Percentiles rank a stretch among this genome's conserved stretches.
Evolutionary conservation across 164 flowering plant species (phyloP).

Genomic region (Litsea cubeba): DNA sequence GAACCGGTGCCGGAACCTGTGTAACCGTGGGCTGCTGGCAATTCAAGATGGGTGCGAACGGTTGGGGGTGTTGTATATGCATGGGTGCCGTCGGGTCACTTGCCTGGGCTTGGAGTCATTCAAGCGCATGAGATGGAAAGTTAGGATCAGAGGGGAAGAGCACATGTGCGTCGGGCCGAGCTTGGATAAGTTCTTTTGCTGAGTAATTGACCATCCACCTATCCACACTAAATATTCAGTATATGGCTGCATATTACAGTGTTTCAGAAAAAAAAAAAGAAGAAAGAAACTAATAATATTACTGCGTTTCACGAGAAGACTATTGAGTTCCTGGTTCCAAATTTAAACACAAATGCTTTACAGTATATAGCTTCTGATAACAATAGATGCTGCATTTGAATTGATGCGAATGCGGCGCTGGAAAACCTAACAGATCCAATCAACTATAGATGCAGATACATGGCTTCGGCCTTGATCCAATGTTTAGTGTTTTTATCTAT

Average conservation of each 20-base stretch:
- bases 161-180: constrained; percentile 3
- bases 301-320: too few relatives aligned
- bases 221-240: not conserved
- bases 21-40: constrained; percentile 53
- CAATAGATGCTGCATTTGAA: too few relatives aligned
- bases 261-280: too few relatives aligned
- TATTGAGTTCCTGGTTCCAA: not conserved
- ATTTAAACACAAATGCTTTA: too few relatives aligned
- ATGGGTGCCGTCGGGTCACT: constrained; percentile 24
- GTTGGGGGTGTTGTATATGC: constrained; percentile 43
- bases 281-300: too few relatives aligned
- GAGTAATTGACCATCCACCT: not conserved
- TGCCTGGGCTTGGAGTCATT: constrained; percentile 43
- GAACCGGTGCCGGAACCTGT: constrained; percentile 51
- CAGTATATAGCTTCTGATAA: too few relatives aligned
- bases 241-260: not conserved
- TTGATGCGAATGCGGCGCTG: too few relatives aligned
- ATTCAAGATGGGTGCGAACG: constrained; percentile 51
- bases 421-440: too few relatives aligned
- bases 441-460: too few relatives aligned
- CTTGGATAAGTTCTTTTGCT: constrained; percentile 1
- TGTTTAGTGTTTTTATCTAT: too few relatives aligned
- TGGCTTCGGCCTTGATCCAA: too few relatives aligned
- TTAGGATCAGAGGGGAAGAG: constrained; percentile 46
- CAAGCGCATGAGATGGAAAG: constrained; percentile 35